These are phyloP conservation scores for Trifolium fragiferum DNA, from an alignment of 306 rosid species.

Conservation along the genomic window DNA sequence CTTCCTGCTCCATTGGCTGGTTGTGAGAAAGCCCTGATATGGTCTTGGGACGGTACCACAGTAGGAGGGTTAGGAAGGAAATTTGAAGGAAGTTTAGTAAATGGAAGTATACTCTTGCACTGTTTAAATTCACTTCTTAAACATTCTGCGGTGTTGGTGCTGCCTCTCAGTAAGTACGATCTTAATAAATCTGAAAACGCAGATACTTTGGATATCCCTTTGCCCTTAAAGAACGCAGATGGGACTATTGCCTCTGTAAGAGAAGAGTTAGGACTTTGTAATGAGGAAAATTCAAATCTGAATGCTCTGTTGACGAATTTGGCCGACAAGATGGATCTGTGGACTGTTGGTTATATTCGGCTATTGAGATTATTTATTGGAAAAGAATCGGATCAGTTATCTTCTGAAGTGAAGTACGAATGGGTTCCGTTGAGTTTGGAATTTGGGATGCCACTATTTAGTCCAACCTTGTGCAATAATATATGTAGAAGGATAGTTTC, in stretches of 20 bases:
- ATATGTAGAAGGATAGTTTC: slow-evolving; percentile 84
- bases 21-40: slow-evolving; percentile 91
- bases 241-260: slow-evolving; percentile 69
- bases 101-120: slow-evolving; percentile 86
- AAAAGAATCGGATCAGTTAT: slow-evolving; percentile 54
- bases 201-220: slow-evolving; percentile 83
- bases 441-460: slow-evolving; percentile 90
- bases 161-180: slow-evolving; percentile 81
- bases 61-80: slow-evolving; percentile 90
- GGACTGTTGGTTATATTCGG: slow-evolving; percentile 92
- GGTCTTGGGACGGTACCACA: slow-evolving; percentile 94
- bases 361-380: slow-evolving; percentile 72
- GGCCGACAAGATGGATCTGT: slow-evolving; percentile 68
- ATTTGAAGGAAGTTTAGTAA: slow-evolving; percentile 81
- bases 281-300: slow-evolving; percentile 67
- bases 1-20: slow-evolving; percentile 98
- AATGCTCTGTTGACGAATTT: slow-evolving; percentile 65
- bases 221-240: slow-evolving; percentile 85
- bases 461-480: slow-evolving; percentile 74
- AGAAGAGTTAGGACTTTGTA: slow-evolving; percentile 68
- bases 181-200: slow-evolving; percentile 71
- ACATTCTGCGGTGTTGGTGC: slow-evolving; percentile 88
- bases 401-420: slow-evolving; percentile 66
- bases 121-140: slow-evolving; percentile 86
- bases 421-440: slow-evolving; percentile 96